These are phyloP conservation scores for Apiotrichum veenhuisii DNA, from an alignment of 1,284 basidiomycete genomes.

Conservation along the genomic window DNA sequence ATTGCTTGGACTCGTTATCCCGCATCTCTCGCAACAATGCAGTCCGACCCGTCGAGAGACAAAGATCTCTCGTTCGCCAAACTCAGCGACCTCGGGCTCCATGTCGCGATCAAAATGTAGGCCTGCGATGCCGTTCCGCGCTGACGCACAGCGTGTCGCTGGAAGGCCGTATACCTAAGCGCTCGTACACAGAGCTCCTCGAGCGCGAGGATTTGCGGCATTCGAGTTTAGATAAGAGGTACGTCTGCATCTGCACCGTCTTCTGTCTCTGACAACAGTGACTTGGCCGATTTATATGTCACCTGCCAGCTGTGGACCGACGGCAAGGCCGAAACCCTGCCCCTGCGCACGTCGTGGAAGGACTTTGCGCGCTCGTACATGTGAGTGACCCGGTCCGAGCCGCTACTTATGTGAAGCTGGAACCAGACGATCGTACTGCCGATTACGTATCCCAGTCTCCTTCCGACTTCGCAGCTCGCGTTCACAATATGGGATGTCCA, in stretches of 20 bases:
- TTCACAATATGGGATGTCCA: constrained; percentile 95
- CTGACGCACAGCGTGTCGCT: constrained; percentile 64
- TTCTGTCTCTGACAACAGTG: constrained; percentile 51
- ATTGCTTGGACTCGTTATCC: too few species aligned
- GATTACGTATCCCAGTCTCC: constrained; percentile 85
- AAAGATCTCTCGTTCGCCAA: constrained; percentile 84
- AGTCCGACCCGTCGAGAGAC: constrained; percentile 36
- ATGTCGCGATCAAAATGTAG: constrained; percentile 82
- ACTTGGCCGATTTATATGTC: constrained; percentile 84
- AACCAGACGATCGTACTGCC: constrained; percentile 90
- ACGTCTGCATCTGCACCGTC: constrained; percentile 37
- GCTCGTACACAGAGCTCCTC: constrained; percentile 67
- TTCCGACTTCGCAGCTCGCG: constrained; percentile 78
- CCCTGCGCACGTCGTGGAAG: constrained; percentile 87
- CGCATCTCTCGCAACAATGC: constrained; percentile 26
- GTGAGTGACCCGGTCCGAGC: constrained; percentile 49
- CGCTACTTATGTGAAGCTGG: constrained; percentile 61
- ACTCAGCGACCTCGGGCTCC: constrained; percentile 77
- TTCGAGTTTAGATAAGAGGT: constrained; percentile 73
- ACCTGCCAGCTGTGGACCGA: constrained; percentile 86
- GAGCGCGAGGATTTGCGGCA: constrained; percentile 73
- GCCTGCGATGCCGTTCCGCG: constrained; percentile 25
- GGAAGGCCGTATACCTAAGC: constrained; percentile 67
- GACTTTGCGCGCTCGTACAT: constrained; percentile 78
- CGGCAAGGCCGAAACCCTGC: constrained; percentile 86